Conservation (phyloP, 176 grass and related monocot species). For the Puccinellia tenuiflora region DNA sequence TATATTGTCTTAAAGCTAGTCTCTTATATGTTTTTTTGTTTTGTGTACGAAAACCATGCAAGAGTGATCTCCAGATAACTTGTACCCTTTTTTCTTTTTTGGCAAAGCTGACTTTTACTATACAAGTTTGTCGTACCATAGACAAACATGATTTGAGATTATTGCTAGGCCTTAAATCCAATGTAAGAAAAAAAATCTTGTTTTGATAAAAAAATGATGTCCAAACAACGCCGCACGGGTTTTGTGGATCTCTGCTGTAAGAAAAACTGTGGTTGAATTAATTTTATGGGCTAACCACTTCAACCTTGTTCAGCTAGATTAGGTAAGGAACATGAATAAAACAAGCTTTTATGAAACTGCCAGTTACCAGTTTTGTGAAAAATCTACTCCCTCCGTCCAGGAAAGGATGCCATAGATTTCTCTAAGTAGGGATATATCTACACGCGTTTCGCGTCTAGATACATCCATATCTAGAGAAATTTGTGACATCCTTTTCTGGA, state of each 20-base stretch:
- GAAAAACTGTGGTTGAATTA: not conserved
- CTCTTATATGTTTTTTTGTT: not conserved
- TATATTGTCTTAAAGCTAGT: not conserved
- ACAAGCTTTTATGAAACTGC: not conserved
- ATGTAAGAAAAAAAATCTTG: not conserved
- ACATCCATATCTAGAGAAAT: too few species aligned
- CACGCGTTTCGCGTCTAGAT: too few species aligned
- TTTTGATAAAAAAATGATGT: not conserved
- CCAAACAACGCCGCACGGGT: not conserved
- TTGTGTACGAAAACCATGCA: not conserved
- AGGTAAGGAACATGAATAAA: not conserved
- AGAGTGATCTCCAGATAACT: not conserved
- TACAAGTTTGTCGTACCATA: not conserved
- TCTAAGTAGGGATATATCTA: too few species aligned
- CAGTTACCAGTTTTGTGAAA: not conserved
- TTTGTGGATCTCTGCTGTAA: not conserved
- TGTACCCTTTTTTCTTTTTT: not conserved
- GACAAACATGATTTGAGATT: not conserved
- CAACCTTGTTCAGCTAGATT: not conserved
- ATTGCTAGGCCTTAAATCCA: not conserved
- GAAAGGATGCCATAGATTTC: too few species aligned
- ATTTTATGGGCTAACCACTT: not conserved
- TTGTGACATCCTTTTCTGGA: too few species aligned
- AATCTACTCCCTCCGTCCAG: too few species aligned
- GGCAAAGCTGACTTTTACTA: not conserved